Evolutionary conservation across 2,329 filamentous ascomycete genomes (phyloP).

Genomic region (Ophiocordyceps polyrhachis-furcata): DNA sequence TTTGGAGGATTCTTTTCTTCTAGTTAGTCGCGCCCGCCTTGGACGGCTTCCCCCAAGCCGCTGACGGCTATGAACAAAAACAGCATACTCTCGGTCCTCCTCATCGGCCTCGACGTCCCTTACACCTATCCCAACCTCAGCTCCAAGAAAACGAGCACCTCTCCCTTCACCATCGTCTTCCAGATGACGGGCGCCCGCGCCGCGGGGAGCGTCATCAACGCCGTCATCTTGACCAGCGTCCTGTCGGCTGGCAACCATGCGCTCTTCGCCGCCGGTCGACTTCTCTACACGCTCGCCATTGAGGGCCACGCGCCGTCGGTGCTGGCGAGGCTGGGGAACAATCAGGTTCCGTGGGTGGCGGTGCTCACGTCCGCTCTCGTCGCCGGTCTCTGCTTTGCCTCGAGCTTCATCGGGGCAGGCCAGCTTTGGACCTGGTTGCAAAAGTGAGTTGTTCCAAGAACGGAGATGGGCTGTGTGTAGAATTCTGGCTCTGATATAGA

Average conservation of each 20-base stretch:
- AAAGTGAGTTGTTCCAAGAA: too few relatives aligned
- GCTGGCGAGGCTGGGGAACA: conserved; percentile 22
- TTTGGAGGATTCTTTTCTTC: conserved; percentile 42
- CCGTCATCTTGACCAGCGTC: conserved; percentile 26
- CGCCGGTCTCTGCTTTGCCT: conserved; percentile 42
- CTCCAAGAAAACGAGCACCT: conserved; percentile 15
- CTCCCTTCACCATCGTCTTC: conserved; percentile 38
- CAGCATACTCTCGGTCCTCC: conserved; percentile 18
- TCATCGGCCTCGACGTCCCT: conserved; percentile 38
- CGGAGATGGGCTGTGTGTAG: too few relatives aligned
- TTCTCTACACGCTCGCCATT: conserved; percentile 18
- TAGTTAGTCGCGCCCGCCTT: conserved; percentile 9
- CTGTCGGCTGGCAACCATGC: conserved; percentile 19
- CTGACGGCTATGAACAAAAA: too few relatives aligned
- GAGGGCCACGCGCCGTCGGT: conserved; percentile 34
- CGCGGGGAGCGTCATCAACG: conserved; percentile 37
- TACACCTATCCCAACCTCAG: conserved; percentile 24
- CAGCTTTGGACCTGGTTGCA: conserved; percentile 49
- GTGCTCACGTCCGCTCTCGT: conserved; percentile 34
- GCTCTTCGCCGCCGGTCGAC: conserved; percentile 15
- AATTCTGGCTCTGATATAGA: too few relatives aligned
- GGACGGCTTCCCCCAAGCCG: too few relatives aligned
- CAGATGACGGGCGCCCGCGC: conserved; percentile 32
- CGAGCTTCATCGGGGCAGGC: conserved; percentile 45
- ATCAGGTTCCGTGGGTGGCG: conserved; percentile 19